Conservation (phyloP, 2,329 filamentous ascomycete genomes). For the Polychaeton citri region DNA sequence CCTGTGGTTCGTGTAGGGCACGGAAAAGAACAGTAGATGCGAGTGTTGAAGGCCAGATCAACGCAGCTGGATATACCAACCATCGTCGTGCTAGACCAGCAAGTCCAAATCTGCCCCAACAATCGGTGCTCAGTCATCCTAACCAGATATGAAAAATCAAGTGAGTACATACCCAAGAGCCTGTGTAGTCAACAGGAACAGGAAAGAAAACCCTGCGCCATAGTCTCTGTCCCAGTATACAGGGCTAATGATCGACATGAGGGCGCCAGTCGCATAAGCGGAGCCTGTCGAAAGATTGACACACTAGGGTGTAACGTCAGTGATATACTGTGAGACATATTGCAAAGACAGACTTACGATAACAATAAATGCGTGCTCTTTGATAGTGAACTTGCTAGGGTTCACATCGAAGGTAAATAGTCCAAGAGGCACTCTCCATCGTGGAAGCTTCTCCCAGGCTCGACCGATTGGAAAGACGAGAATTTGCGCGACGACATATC, state of each 20-base stretch:
- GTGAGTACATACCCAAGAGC: conserved; percentile 66
- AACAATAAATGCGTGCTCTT: conserved; percentile 41
- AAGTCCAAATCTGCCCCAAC: conserved; percentile 77
- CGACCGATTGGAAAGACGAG: conserved; percentile 73
- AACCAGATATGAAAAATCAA: conserved; percentile 64
- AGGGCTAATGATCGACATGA: neutral
- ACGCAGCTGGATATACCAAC: conserved; percentile 69
- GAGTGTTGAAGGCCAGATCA: conserved; percentile 86
- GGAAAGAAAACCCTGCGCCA: conserved; percentile 61
- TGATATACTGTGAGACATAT: conserved; percentile 8
- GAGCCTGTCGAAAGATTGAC: conserved; percentile 36
- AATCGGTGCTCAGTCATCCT: conserved; percentile 64
- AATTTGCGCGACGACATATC: conserved; percentile 69
- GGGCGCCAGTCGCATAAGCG: conserved; percentile 21
- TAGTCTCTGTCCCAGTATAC: conserved; percentile 59
- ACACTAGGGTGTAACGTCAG: conserved; percentile 62
- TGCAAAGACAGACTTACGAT: conserved; percentile 12
- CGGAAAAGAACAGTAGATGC: conserved; percentile 86
- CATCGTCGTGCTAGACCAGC: conserved; percentile 70
- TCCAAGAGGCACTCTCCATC: conserved; percentile 33
- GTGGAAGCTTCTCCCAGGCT: conserved; percentile 50
- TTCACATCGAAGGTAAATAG: conserved; percentile 19
- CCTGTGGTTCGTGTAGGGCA: conserved; percentile 68
- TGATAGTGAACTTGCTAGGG: conserved; percentile 42
- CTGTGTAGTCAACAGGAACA: conserved; percentile 75